Percentiles rank a stretch among this genome's conserved stretches.
These are phyloP conservation scores for Leucoagaricus sp. DNA, from an alignment of 1,284 basidiomycete species.

Conservation along the genomic window DNA sequence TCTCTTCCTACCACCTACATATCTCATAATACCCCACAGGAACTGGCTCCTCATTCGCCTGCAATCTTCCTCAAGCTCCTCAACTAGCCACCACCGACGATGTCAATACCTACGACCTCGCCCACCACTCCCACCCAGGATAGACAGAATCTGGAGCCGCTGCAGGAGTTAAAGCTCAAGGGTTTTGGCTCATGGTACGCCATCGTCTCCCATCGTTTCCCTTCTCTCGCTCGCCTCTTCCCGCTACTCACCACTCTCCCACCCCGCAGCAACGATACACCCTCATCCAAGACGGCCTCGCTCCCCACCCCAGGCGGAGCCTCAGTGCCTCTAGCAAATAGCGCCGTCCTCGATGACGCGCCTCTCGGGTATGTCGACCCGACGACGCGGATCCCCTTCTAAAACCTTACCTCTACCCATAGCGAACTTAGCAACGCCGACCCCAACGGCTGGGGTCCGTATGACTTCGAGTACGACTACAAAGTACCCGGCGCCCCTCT, in stretches of 20 bases:
- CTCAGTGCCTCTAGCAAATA: conserved; percentile 14
- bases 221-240: too few species aligned
- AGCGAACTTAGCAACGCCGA: conserved; percentile 6
- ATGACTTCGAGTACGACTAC: conserved; percentile 26
- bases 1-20: neutral
- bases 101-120: conserved; percentile 11
- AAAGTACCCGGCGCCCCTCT: conserved; percentile 42
- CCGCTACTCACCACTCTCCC: conserved; percentile 15
- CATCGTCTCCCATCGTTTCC: conserved; percentile 14
- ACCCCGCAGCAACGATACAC: conserved; percentile 29
- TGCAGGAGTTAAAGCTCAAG: conserved; percentile 12
- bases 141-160: conserved; percentile 6
- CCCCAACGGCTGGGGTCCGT: neutral
- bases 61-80: neutral
- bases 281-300: conserved; percentile 38
- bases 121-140: conserved; percentile 10
- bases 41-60: conserved; percentile 5
- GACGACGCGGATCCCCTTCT: conserved; percentile 4
- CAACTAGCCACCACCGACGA: neutral
- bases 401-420: conserved; percentile 18
- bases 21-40: neutral
- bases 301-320: conserved; percentile 32
- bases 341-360: conserved; percentile 12
- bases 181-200: conserved; percentile 14
- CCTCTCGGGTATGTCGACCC: conserved; percentile 22